phyloP scores from a whole-genome alignment of 2,329 filamentous ascomycete genomes.

The Tympanopsis confertula region DNA sequence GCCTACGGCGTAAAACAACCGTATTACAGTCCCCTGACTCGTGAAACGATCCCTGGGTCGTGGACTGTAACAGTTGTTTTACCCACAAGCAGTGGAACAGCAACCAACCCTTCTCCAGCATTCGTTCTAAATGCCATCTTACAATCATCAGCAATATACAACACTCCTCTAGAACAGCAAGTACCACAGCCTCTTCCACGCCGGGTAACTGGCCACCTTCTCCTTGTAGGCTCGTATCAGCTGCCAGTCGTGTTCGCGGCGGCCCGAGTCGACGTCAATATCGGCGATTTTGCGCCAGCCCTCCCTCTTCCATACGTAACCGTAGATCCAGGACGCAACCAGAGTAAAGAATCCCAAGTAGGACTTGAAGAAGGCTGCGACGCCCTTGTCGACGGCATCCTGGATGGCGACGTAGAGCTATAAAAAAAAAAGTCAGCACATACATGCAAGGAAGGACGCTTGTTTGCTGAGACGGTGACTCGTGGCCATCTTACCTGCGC shows the following conservation, averaged over 20 bases:
- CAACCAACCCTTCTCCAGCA: too few species aligned
- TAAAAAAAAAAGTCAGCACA: conserved; percentile 7
- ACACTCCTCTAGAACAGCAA: conserved; percentile 24
- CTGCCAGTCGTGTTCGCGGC: conserved; percentile 55
- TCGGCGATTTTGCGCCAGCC: conserved; percentile 44
- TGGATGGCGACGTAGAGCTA: conserved; percentile 36
- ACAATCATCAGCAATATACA: too few species aligned
- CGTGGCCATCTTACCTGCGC: conserved; percentile 30
- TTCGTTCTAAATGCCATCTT: too few species aligned
- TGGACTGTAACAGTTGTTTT: too few species aligned
- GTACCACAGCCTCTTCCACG: conserved; percentile 30
- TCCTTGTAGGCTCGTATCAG: conserved; percentile 42
- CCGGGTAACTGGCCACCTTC: conserved; percentile 34
- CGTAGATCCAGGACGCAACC: conserved; percentile 37
- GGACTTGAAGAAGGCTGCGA: conserved; percentile 38
- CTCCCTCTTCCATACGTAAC: conserved; percentile 53
- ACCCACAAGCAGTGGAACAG: too few species aligned
- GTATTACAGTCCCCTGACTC: too few species aligned
- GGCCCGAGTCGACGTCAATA: conserved; percentile 57
- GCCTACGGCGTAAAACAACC: too few species aligned
- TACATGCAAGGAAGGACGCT: too few species aligned
- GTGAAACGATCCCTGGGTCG: too few species aligned
- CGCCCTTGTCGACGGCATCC: conserved; percentile 19
- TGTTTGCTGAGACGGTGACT: background rate
- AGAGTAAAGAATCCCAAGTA: conserved; percentile 42